A percentile compares a stretch with the other conserved stretches of the same genome.
Evolutionary conservation across 208 protist genomes (phyloP).

Genomic region (Leishmania martiniquensis): DNA sequence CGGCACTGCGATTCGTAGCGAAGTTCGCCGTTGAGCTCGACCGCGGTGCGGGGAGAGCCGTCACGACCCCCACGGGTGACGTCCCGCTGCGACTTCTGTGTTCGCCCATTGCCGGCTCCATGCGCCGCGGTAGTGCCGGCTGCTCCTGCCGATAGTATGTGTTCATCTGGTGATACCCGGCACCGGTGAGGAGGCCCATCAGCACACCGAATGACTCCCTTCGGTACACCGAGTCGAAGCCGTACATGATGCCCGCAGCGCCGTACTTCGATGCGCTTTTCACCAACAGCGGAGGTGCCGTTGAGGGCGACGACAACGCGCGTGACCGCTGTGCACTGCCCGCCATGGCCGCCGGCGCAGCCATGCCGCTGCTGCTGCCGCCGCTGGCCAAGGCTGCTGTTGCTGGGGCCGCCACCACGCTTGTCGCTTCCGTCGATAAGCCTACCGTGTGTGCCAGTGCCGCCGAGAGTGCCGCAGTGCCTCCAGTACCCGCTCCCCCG

Average conservation of each 20-base stretch:
- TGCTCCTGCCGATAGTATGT: constrained; percentile 18
- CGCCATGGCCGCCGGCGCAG: background rate
- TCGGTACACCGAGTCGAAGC: constrained; percentile 37
- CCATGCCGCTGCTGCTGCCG: background rate
- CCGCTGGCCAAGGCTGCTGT: background rate
- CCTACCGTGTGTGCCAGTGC: background rate
- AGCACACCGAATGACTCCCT: constrained; percentile 46
- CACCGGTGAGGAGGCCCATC: constrained; percentile 40
- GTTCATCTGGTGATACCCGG: constrained; percentile 34
- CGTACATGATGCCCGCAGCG: constrained; percentile 39
- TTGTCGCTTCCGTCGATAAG: background rate
- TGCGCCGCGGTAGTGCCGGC: background rate
- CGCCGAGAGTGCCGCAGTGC: background rate
- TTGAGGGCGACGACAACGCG: background rate
- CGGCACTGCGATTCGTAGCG: background rate
- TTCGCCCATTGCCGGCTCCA: background rate
- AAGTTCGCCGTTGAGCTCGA: background rate
- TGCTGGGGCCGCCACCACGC: background rate
- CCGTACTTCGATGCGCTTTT: constrained; percentile 3
- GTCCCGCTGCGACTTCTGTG: background rate
- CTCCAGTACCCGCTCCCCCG: background rate
- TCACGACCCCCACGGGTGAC: background rate
- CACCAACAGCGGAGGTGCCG: background rate
- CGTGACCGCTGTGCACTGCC: background rate
- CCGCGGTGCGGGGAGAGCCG: background rate